phyloP scores from a whole-genome alignment of 495 filamentous ascomycete species.

The Rhypophila decipiens region DNA sequence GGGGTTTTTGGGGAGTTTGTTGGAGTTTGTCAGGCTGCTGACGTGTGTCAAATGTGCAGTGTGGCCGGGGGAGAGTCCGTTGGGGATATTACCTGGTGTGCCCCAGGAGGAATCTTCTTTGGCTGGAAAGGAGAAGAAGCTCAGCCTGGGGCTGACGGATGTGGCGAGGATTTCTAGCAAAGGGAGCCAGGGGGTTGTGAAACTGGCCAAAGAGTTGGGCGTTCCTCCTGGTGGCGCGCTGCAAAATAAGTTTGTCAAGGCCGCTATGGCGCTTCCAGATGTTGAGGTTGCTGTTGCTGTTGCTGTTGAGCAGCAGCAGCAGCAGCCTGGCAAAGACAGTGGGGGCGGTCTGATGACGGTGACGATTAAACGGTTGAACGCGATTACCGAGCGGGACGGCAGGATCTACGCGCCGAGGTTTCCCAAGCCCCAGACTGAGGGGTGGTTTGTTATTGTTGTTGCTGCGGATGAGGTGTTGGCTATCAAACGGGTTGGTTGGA shows the following conservation, averaged over 20 bases:
- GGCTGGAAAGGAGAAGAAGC: slow-evolving; percentile 33
- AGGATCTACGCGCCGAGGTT: slow-evolving; percentile 80
- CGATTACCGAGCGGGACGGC: slow-evolving; percentile 52
- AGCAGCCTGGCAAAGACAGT: no score
- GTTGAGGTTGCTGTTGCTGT: slow-evolving; percentile 57
- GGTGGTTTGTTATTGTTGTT: slow-evolving; percentile 76
- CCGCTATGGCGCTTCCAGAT: slow-evolving; percentile 57
- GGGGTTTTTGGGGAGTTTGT: slow-evolving; percentile 65
- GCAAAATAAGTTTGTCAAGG: slow-evolving; percentile 54
- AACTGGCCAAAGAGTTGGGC: slow-evolving; percentile 33
- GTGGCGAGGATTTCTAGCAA: slow-evolving; percentile 25
- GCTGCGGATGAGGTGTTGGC: slow-evolving; percentile 69
- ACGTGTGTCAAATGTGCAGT: slow-evolving; percentile 87
- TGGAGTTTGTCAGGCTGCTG: slow-evolving; percentile 76
- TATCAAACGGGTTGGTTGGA: slow-evolving; percentile 79
- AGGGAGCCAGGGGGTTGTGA: slow-evolving; percentile 34
- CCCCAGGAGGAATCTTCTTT: slow-evolving; percentile 33
- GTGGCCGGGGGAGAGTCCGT: slow-evolving; percentile 78
- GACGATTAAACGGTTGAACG: slow-evolving; percentile 60
- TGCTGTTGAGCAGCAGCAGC: no score
- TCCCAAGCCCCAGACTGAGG: slow-evolving; percentile 92
- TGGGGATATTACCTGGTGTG: slow-evolving; percentile 70
- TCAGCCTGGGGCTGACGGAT: slow-evolving; percentile 28
- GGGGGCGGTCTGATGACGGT: slow-evolving; percentile 55
- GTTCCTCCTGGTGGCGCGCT: slow-evolving; percentile 21